A percentile compares a stretch with the other conserved stretches of the same genome.
These are phyloP conservation scores for Pleurotus citrinopileatus DNA, from an alignment of 768 basidiomycete species.

Conservation along the genomic window DNA sequence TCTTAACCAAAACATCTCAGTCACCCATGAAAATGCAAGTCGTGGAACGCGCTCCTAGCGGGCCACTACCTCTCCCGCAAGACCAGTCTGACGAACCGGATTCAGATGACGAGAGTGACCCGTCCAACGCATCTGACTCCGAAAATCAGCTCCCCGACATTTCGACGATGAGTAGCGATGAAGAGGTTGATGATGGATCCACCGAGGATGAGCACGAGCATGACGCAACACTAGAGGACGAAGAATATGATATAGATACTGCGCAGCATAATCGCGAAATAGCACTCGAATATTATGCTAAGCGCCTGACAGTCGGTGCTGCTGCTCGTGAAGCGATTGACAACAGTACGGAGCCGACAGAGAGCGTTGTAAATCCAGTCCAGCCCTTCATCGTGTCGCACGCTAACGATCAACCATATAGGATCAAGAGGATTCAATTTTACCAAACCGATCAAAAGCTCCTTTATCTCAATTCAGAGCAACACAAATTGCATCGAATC, in stretches of 20 bases:
- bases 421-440: constrained; percentile 42
- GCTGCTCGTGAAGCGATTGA: constrained; percentile 51
- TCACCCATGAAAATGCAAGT: constrained; percentile 67
- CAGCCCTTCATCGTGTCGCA: constrained; percentile 9
- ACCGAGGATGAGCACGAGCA: constrained; percentile 30
- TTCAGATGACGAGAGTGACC: constrained; percentile 68
- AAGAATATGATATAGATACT: constrained; percentile 55
- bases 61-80: constrained; percentile 17
- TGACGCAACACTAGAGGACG: constrained; percentile 32
- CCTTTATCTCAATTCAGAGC: constrained; percentile 67
- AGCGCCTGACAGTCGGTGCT: constrained; percentile 53
- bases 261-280: constrained; percentile 74
- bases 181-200: too few species aligned
- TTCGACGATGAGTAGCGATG: constrained; percentile 9
- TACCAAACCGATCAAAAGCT: constrained; percentile 41
- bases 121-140: constrained; percentile 25
- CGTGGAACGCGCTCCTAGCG: constrained; percentile 56
- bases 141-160: constrained; percentile 30
- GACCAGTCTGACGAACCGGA: constrained; percentile 33
- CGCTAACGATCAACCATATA: constrained; percentile 16
- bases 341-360: constrained; percentile 37
- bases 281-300: constrained; percentile 66
- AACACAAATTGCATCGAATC: constrained; percentile 47
- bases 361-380: constrained; percentile 17
- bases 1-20: constrained; percentile 32